Percentiles rank a stretch among this genome's conserved stretches.
Evolutionary conservation across 2,329 filamentous ascomycete species (phyloP).

Genomic region (Alternaria sp.): DNA sequence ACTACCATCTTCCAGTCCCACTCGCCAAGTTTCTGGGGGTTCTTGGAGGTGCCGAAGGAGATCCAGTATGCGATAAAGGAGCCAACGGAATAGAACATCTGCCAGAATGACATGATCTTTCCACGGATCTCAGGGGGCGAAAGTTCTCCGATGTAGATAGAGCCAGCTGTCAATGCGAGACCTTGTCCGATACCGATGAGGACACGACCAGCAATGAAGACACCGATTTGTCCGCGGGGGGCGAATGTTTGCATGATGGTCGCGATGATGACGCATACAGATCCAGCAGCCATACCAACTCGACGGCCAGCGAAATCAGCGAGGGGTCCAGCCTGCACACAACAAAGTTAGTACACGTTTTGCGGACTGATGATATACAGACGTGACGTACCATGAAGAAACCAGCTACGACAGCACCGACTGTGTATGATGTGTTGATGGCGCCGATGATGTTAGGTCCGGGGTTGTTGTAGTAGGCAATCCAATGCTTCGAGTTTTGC

Average conservation of each 20-base stretch:
- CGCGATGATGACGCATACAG: slow-evolving; percentile 69
- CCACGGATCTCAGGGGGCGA: slow-evolving; percentile 69
- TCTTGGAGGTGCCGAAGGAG: slow-evolving; percentile 66
- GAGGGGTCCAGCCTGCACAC: slow-evolving; percentile 60
- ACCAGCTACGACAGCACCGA: slow-evolving; percentile 72
- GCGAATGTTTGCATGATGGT: slow-evolving; percentile 73
- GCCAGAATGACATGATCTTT: slow-evolving; percentile 73
- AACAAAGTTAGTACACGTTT: background rate
- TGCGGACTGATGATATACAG: background rate
- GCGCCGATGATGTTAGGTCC: slow-evolving; percentile 58
- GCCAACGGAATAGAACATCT: slow-evolving; percentile 70
- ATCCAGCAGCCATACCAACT: slow-evolving; percentile 69
- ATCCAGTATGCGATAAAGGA: slow-evolving; percentile 70
- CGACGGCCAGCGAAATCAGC: slow-evolving; percentile 69
- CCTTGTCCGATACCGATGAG: slow-evolving; percentile 75
- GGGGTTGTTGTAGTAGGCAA: slow-evolving; percentile 65
- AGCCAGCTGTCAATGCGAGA: slow-evolving; percentile 70
- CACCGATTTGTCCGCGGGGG: slow-evolving; percentile 63
- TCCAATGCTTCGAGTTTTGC: slow-evolving; percentile 71
- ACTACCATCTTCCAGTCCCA: slow-evolving; percentile 79
- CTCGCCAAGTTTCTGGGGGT: slow-evolving; percentile 64
- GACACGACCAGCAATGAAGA: slow-evolving; percentile 72
- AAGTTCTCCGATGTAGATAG: slow-evolving; percentile 74
- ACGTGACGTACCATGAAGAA: slow-evolving; percentile 61
- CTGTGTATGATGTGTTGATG: slow-evolving; percentile 73